phyloP scores from a whole-genome alignment of 139 green algal genomes.

The Coelastrella sp. region DNA sequence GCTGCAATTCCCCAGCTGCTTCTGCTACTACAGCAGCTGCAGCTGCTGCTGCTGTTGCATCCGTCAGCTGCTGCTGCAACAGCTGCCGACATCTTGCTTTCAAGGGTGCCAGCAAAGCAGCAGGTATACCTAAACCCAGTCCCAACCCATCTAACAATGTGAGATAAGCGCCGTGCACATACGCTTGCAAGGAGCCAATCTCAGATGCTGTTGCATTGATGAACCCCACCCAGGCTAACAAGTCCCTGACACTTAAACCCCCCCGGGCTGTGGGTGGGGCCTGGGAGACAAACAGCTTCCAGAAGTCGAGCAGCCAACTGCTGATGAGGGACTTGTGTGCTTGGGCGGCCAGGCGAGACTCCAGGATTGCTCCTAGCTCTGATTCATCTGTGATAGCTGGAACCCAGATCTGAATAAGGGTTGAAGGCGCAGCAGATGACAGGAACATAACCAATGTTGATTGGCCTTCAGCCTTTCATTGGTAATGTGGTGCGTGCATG shows the following conservation, averaged over 20 bases:
- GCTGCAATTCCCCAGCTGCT: neutral
- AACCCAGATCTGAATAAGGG: conserved; percentile 79
- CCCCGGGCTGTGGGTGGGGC: conserved; percentile 61
- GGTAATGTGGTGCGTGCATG: too few relatives aligned
- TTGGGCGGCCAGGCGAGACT: conserved; percentile 43
- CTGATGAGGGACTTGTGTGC: neutral
- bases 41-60: neutral
- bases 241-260: conserved; percentile 89
- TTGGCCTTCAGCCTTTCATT: too few relatives aligned
- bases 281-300: conserved; percentile 74
- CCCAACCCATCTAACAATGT: conserved; percentile 96
- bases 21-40: neutral
- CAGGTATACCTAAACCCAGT: conserved; percentile 80
- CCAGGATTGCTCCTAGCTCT: conserved; percentile 85
- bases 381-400: conserved; percentile 71
- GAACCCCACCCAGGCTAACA: conserved; percentile 94
- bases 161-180: conserved; percentile 92
- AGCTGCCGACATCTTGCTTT: conserved; percentile 65
- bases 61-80: conserved; percentile 71
- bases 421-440: neutral
- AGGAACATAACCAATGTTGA: too few relatives aligned
- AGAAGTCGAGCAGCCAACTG: conserved; percentile 85
- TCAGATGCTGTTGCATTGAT: conserved; percentile 70
- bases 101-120: conserved; percentile 56
- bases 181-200: conserved; percentile 77